Conservation (phyloP, 2,329 filamentous ascomycete species). For the Coniosporium tulheliwenetii region DNA sequence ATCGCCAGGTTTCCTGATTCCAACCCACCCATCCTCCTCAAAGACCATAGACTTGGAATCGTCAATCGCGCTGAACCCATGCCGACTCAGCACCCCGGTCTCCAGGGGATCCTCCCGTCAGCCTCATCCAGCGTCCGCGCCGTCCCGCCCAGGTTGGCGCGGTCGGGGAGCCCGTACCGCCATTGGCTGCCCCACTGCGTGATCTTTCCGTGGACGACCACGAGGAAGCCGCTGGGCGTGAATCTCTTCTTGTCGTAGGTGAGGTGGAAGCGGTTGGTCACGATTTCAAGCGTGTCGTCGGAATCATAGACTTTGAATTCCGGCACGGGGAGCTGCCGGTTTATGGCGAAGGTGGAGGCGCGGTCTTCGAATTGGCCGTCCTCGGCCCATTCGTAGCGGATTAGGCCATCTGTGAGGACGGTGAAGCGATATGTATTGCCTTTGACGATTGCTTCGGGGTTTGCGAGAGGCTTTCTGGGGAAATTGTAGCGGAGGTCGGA, state of each 20-base stretch:
- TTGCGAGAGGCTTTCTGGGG: not conserved
- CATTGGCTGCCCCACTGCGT: slow-evolving; percentile 28
- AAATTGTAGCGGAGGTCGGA: not conserved
- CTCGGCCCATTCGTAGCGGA: slow-evolving; percentile 47
- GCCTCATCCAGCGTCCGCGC: slow-evolving; percentile 39
- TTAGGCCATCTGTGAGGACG: slow-evolving; percentile 37
- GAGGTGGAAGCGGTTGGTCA: slow-evolving; percentile 38
- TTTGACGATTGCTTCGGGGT: not conserved
- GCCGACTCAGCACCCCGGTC: slow-evolving; percentile 33
- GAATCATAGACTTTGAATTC: slow-evolving; percentile 33
- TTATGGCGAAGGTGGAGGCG: slow-evolving; percentile 45
- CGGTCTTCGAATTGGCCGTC: slow-evolving; percentile 47
- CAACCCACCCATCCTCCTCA: slow-evolving; percentile 35
- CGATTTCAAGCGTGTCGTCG: slow-evolving; percentile 35
- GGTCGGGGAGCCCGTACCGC: slow-evolving; percentile 34
- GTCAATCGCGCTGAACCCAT: slow-evolving; percentile 37
- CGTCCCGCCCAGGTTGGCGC: slow-evolving; percentile 29
- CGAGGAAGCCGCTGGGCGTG: slow-evolving; percentile 31
- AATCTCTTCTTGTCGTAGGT: slow-evolving; percentile 44
- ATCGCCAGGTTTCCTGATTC: slow-evolving; percentile 28
- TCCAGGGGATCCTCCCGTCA: slow-evolving; percentile 36
- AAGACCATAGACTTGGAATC: slow-evolving; percentile 43
- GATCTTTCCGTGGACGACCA: slow-evolving; percentile 27
- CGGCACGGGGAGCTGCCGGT: slow-evolving; percentile 32
- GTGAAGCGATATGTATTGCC: slow-evolving; percentile 37